Evolutionary conservation across 495 filamentous ascomycete species (phyloP), one percentile per base, ranked within the genome.

Genomic region (Cercophora samala): DNA sequence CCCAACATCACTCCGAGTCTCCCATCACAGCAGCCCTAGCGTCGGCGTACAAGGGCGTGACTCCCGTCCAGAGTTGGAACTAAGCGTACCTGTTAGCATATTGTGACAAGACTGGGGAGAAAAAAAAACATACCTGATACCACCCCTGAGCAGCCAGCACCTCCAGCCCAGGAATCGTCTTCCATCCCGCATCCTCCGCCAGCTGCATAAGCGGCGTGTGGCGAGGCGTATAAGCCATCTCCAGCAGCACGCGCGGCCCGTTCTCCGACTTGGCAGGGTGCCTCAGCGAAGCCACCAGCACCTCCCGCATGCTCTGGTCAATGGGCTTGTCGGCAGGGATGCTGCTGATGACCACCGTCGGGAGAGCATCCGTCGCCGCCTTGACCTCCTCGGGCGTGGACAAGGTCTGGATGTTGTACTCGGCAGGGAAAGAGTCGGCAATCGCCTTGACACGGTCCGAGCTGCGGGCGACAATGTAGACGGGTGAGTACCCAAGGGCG

Each of bases 181-280:
- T 83, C 96, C 95, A 99, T n/a, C 91, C 92, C 5, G 85, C 83
- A 68, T 91, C 87, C 67, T 86, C 80, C 4, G 96, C 94, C 71
- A 97, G 77, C 76, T 88, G 83, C 91, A 98, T 97, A 73, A 97
- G 74, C 24, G 90, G 83, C 17, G 95, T 99, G 26, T 89, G 84
- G 0, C 85, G 75, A 25, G 95, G 96, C 76, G 90, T 96, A 77
- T 99, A 99, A 4, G 95, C 93, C 95, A 99, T 97, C 81, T 99
- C 95, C 1, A 97, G 79, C 64, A 97, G 79, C 32, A 96, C 87
- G 32, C 84, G 83, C 54, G 76, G 52, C 54, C 37, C 74, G 11
- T 75, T 74, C 37, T 81, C 75, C 1, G 71, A 73, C 15, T 73
- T 70, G 69, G 81, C 81, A 19, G 83, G 67, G 60, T 68, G 68